phyloP scores from a whole-genome alignment of 495 filamentous ascomycete species.

The Clohesyomyces aquaticus region DNA sequence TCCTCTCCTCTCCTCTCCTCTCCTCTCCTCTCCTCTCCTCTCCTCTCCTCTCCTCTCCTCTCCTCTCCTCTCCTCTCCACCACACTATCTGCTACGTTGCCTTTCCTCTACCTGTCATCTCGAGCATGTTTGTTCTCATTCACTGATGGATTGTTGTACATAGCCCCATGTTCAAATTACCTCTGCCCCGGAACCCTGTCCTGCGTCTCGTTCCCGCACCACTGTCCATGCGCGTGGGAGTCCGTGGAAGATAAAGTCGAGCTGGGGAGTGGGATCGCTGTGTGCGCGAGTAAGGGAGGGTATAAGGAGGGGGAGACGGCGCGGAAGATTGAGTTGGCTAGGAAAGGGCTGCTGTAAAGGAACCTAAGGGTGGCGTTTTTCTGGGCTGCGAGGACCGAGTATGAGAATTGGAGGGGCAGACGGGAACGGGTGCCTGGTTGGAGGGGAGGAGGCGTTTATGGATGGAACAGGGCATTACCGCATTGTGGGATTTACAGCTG shows the following conservation, averaged over 20 bases:
- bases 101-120: neutral
- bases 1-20: neutral
- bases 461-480: too few relatives aligned
- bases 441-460: too few relatives aligned
- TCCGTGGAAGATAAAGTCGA: conserved; percentile 86
- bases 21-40: neutral
- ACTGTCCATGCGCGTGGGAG: conserved; percentile 87
- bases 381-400: too few relatives aligned
- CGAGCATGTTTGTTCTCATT: too few relatives aligned
- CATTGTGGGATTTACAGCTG: too few relatives aligned
- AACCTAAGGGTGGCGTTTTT: too few relatives aligned
- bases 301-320: conserved; percentile 54
- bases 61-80: neutral
- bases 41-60: neutral
- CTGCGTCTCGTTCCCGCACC: conserved; percentile 90
- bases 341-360: conserved; percentile 75
- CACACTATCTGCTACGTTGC: neutral
- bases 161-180: conserved; percentile 81
- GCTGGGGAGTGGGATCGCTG: conserved; percentile 75
- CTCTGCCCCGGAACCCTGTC: conserved; percentile 89
- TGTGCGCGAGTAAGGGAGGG: conserved; percentile 82
- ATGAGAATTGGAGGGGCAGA: neutral
- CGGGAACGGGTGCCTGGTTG: neutral
- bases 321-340: conserved; percentile 50
- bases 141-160: too few relatives aligned